A percentile compares a stretch with the other conserved stretches of the same genome.
Conservation (phyloP, 164 flowering plant species). For the Warburgia ugandensis region DNA sequence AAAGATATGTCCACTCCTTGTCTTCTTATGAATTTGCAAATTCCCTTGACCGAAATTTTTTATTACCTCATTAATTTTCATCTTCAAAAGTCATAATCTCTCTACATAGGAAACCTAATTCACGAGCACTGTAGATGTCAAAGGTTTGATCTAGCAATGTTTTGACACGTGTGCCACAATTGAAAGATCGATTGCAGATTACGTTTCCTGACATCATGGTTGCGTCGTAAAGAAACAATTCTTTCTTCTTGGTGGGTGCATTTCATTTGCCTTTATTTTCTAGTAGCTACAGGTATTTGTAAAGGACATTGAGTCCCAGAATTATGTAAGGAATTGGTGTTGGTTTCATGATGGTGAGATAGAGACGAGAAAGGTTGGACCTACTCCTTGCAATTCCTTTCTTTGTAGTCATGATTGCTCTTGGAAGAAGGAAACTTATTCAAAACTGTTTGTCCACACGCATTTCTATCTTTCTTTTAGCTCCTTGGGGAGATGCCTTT, state of each 20-base stretch:
- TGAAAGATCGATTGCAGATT: too few relatives aligned
- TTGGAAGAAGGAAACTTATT: neutral
- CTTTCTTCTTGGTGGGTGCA: neutral
- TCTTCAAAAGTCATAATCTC: too few relatives aligned
- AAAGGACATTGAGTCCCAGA: neutral
- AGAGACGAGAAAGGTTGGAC: conserved; percentile 4
- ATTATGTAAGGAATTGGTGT: neutral
- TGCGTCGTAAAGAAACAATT: neutral
- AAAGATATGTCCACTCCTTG: conserved; percentile 11
- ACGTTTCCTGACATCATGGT: neutral
- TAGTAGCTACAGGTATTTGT: neutral
- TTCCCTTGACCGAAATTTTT: too few relatives aligned
- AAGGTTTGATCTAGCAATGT: too few relatives aligned
- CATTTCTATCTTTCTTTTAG: neutral
- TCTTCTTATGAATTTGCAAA: conserved; percentile 16
- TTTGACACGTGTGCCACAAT: too few relatives aligned
- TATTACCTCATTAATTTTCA: too few relatives aligned
- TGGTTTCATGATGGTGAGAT: neutral
- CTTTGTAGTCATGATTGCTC: conserved; percentile 14
- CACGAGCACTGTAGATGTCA: too few relatives aligned
- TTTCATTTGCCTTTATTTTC: too few relatives aligned
- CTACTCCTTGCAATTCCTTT: conserved; percentile 11
- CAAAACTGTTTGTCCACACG: neutral
- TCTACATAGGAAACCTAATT: too few relatives aligned
- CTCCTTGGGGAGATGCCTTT: too few relatives aligned